Percentiles rank a stretch among this genome's conserved stretches.
phyloP scores from a whole-genome alignment of 495 filamentous ascomycete species.

The Darksidea phi region DNA sequence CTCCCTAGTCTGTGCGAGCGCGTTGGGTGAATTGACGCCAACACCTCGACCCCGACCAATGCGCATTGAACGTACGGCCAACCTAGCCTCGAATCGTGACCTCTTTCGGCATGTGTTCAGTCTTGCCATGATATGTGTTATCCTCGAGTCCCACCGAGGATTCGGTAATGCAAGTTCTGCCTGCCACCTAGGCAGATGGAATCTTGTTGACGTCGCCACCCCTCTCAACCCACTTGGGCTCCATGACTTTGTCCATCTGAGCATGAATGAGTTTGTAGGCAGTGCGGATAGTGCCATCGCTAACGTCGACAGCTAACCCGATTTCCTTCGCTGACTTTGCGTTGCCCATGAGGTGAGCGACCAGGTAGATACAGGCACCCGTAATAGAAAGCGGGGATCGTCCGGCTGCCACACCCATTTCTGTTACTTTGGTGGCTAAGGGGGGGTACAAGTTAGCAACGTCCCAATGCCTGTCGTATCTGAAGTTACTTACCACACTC shows the following conservation, averaged over 20 bases:
- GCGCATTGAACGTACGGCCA: no score
- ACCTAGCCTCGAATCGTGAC: no score
- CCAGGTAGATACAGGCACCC: slow-evolving; percentile 94
- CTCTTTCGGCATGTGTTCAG: no score
- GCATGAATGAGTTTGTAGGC: slow-evolving; percentile 85
- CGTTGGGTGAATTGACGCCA: no score
- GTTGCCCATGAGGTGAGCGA: slow-evolving; percentile 76
- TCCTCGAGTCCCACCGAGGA: no score
- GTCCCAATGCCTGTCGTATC: neutral
- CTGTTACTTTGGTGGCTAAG: slow-evolving; percentile 70
- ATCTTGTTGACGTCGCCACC: slow-evolving; percentile 68
- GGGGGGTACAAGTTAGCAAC: neutral
- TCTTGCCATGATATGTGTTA: no score
- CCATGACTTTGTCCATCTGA: slow-evolving; percentile 69
- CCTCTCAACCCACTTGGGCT: slow-evolving; percentile 70
- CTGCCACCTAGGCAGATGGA: slow-evolving; percentile 45
- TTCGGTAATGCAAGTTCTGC: no score
- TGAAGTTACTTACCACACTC: slow-evolving; percentile 72
- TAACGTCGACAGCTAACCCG: slow-evolving; percentile 74
- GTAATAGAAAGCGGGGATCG: slow-evolving; percentile 93
- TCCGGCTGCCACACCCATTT: slow-evolving; percentile 76
- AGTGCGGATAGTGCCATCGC: slow-evolving; percentile 91
- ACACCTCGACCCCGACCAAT: no score
- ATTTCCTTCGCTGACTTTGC: slow-evolving; percentile 83
- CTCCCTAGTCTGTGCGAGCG: no score